Percentiles rank a stretch among this genome's conserved stretches.
Evolutionary conservation across 1,284 basidiomycete species (phyloP).

Genomic region (Lentinula novae-zelandiae): DNA sequence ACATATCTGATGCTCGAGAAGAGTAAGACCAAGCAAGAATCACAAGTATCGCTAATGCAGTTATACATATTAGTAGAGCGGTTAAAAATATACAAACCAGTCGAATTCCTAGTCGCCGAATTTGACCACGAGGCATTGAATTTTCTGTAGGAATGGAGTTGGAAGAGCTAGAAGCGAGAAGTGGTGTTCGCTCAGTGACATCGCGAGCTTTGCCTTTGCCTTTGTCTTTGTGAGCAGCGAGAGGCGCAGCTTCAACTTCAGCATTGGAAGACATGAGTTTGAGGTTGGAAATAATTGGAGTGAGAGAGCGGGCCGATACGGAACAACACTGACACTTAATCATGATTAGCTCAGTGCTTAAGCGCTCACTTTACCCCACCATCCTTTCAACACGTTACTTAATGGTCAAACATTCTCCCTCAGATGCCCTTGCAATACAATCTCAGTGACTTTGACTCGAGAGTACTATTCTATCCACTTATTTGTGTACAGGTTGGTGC

Average conservation of each 20-base stretch:
- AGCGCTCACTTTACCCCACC: no score
- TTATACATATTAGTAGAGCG: constrained; percentile 37
- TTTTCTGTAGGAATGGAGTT: constrained; percentile 9
- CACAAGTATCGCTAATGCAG: constrained; percentile 35
- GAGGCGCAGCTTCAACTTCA: background rate
- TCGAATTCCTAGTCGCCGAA: background rate
- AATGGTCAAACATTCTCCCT: no score
- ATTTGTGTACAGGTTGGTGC: no score
- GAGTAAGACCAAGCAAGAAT: constrained; percentile 64
- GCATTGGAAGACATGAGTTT: background rate
- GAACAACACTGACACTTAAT: no score
- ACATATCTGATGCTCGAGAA: constrained; percentile 47
- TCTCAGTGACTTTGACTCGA: no score
- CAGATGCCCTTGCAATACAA: no score
- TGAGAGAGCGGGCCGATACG: no score
- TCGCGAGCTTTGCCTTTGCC: constrained; percentile 23
- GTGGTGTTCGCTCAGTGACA: constrained; percentile 23
- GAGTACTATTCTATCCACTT: no score
- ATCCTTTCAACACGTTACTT: no score
- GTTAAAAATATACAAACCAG: constrained; percentile 47
- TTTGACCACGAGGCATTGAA: background rate
- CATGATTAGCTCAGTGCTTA: no score
- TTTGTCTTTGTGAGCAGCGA: constrained; percentile 21
- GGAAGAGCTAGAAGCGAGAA: constrained; percentile 17
- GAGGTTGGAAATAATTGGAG: background rate